Evolutionary conservation across 2,329 filamentous ascomycete species (phyloP).

Genomic region (Calonectria pteridis): DNA sequence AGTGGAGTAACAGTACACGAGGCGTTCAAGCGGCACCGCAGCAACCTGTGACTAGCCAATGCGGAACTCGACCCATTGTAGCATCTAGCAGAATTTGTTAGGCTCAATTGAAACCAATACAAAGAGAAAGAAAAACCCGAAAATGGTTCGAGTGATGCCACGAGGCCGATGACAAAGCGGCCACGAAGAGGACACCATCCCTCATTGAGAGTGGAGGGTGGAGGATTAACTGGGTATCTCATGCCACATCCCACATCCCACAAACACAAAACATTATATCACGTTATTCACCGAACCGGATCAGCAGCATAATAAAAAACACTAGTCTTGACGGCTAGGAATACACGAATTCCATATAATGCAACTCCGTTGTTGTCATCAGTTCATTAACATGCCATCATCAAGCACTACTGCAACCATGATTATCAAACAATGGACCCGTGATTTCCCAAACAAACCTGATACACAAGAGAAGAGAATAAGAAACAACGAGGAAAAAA

Average conservation of each 20-base stretch:
- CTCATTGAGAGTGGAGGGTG: not conserved
- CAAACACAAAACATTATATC: not conserved
- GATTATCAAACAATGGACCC: slow-evolving; percentile 45
- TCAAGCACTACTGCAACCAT: slow-evolving; percentile 46
- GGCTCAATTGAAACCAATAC: not conserved
- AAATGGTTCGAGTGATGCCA: not conserved
- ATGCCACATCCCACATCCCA: not conserved
- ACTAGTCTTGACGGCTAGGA: slow-evolving; percentile 14
- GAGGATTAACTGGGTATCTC: not conserved
- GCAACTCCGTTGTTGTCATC: slow-evolving; percentile 49
- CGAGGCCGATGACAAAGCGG: not conserved
- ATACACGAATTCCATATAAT: slow-evolving; percentile 29
- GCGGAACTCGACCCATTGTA: not conserved
- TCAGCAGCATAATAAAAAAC: not conserved
- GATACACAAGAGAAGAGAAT: slow-evolving; percentile 39
- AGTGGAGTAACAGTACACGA: slow-evolving; percentile 73
- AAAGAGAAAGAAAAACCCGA: not conserved
- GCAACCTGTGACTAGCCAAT: slow-evolving; percentile 43
- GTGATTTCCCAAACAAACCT: slow-evolving; percentile 36
- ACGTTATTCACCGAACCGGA: not conserved
- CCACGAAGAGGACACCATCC: not conserved
- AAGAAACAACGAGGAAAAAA: slow-evolving; percentile 33
- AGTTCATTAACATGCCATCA: slow-evolving; percentile 56
- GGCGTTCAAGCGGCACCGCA: slow-evolving; percentile 72
- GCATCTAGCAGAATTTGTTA: not conserved